These are phyloP conservation scores for Pythium rhizo-oryzae DNA, from an alignment of 352 stramenopile genomes.

Conservation along the genomic window DNA sequence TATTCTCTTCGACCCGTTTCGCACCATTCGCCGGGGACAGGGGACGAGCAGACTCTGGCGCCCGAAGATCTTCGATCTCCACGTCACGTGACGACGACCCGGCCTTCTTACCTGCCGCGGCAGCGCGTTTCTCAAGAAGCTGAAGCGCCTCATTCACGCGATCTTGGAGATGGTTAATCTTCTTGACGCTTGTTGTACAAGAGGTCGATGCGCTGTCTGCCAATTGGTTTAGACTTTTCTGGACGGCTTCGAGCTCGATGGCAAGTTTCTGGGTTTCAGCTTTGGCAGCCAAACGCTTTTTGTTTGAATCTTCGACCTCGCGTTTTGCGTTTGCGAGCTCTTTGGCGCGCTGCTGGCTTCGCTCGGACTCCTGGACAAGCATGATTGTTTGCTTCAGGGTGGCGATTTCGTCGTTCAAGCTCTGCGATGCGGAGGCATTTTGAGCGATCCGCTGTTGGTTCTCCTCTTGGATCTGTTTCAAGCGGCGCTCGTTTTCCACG, in stretches of 20 bases:
- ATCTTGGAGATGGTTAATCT: constrained; percentile 61
- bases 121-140: constrained; percentile 62
- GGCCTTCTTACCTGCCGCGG: constrained; percentile 31
- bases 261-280: constrained; percentile 81
- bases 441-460: constrained; percentile 51
- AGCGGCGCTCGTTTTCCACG: constrained; percentile 64
- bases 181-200: constrained; percentile 59
- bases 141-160: constrained; percentile 72
- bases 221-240: constrained; percentile 63
- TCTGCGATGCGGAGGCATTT: constrained; percentile 46
- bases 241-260: constrained; percentile 67
- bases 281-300: constrained; percentile 80
- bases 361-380: constrained; percentile 69
- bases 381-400: constrained; percentile 59
- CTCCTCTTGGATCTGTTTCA: constrained; percentile 67
- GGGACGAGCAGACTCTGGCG: constrained; percentile 43
- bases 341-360: constrained; percentile 68
- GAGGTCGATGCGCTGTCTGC: constrained; percentile 55
- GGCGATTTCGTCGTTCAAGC: constrained; percentile 61
- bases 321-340: constrained; percentile 67
- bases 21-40: constrained; percentile 44
- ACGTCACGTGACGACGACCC: constrained; percentile 30
- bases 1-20: constrained; percentile 74
- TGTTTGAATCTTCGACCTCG: constrained; percentile 81
- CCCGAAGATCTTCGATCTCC: constrained; percentile 54